Evolutionary conservation across 2,329 filamentous ascomycete genomes (phyloP).

Genomic region (Diaporthe nobilis): DNA sequence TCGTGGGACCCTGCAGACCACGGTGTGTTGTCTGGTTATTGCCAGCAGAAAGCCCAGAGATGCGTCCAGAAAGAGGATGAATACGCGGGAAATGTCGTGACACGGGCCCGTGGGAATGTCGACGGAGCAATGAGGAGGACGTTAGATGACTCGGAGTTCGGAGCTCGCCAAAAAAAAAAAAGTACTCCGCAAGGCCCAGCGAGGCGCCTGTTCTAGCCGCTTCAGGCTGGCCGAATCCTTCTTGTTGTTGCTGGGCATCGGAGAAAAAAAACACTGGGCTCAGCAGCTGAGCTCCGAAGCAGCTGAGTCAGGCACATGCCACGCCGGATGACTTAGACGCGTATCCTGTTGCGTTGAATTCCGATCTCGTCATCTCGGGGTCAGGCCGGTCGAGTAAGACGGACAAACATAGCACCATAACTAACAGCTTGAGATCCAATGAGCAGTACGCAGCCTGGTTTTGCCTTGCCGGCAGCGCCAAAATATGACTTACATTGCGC

Average conservation of each 20-base stretch:
- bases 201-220: constrained; percentile 15
- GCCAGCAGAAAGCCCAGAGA: neutral
- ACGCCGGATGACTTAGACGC: constrained; percentile 6
- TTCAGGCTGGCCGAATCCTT: constrained; percentile 18
- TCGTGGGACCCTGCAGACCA: neutral
- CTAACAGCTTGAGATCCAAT: neutral
- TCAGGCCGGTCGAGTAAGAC: constrained; percentile 19
- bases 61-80: neutral
- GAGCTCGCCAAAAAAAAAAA: neutral
- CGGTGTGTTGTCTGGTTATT: neutral
- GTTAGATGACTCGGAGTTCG: constrained; percentile 25
- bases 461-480: neutral
- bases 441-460: neutral
- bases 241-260: neutral
- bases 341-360: neutral
- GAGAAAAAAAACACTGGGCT: neutral
- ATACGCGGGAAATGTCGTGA: neutral
- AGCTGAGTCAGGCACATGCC: neutral
- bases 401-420: constrained; percentile 30
- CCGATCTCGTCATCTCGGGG: constrained; percentile 21
- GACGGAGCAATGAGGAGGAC: neutral
- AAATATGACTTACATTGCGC: neutral
- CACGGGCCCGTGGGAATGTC: neutral
- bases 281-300: constrained; percentile 2
- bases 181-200: neutral